Conservation (phyloP, 106 monocot species). For the Agapanthus africanus region DNA sequence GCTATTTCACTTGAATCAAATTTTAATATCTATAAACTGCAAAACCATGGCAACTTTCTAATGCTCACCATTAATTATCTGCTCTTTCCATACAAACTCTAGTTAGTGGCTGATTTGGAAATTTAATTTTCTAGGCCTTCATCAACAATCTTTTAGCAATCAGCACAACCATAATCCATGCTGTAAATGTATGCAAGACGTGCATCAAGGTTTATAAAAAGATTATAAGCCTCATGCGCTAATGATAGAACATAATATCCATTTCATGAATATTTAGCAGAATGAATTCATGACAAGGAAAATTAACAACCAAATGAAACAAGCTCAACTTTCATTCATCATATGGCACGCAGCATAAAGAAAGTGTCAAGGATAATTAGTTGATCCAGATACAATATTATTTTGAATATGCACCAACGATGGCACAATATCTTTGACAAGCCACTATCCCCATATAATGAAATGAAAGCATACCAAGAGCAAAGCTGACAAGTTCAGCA, state of each 20-base stretch:
- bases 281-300: background rate
- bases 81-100: background rate
- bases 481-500: conserved; percentile 76
- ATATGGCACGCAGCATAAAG: background rate
- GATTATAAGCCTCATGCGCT: background rate
- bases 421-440: background rate
- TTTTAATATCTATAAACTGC: background rate
- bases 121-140: background rate
- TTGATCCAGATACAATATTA: background rate
- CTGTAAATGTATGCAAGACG: background rate
- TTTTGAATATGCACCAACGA: background rate
- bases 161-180: background rate
- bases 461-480: conserved; percentile 49
- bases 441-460: background rate
- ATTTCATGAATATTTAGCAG: background rate
- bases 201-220: background rate
- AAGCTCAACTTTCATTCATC: background rate
- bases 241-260: background rate
- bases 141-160: background rate
- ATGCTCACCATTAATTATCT: background rate
- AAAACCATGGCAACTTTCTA: background rate
- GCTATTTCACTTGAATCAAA: background rate
- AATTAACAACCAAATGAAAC: background rate
- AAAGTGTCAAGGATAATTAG: background rate
- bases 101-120: background rate